phyloP scores from a whole-genome alignment of 768 basidiomycete species.

The Lyophyllum shimeji region DNA sequence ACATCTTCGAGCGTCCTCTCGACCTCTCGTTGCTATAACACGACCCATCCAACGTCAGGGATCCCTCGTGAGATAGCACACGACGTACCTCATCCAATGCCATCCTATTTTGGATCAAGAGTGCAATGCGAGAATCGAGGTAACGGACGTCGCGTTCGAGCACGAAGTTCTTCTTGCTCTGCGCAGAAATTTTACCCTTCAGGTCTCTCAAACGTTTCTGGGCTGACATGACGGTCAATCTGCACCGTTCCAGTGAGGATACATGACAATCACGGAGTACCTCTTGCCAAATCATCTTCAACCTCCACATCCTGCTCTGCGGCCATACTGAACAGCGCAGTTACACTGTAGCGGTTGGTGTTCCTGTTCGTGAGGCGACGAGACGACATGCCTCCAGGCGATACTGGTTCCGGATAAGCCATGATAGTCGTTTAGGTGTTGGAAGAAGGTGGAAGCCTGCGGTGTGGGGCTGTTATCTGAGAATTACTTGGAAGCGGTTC shows the following conservation, averaged over 20 bases:
- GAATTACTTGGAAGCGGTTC: conserved; percentile 11
- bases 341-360: conserved; percentile 95
- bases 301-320: conserved; percentile 98
- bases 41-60: conserved; percentile 12
- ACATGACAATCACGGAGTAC: conserved; percentile 42
- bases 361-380: conserved; percentile 88
- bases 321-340: conserved; percentile 94
- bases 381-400: conserved; percentile 64
- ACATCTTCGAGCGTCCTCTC: conserved; percentile 95
- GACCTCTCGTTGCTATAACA: conserved; percentile 86
- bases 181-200: conserved; percentile 95
- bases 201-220: conserved; percentile 96
- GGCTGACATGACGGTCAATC: conserved; percentile 45
- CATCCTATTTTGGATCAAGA: conserved; percentile 98
- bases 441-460: conserved; percentile 17
- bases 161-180: conserved; percentile 99
- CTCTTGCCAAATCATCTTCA: conserved; percentile 94
- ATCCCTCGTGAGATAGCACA: conserved; percentile 6
- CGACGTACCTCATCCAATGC: conserved; percentile 84
- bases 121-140: conserved; percentile 93
- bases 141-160: conserved; percentile 98
- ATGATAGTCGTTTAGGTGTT: conserved; percentile 39
- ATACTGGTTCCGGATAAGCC: conserved; percentile 64
- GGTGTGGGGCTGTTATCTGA: conserved; percentile 19
- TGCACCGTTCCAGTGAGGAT: conserved; percentile 1